Percentiles rank a stretch among this genome's conserved stretches.
These are phyloP conservation scores for Carex myosuroides DNA, from an alignment of 176 grass and related monocot genomes.

Conservation along the genomic window DNA sequence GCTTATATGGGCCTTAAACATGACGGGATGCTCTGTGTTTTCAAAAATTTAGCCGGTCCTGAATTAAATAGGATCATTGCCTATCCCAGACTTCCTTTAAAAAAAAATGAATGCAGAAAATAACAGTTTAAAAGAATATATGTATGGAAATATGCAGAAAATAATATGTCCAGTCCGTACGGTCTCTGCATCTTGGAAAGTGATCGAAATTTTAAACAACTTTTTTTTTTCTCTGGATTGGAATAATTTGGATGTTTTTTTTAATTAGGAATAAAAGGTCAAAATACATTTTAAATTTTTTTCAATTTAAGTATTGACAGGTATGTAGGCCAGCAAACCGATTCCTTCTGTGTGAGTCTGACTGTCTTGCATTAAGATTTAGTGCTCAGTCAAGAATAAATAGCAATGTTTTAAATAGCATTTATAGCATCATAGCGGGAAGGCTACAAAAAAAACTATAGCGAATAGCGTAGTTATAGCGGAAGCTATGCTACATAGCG, in stretches of 20 bases:
- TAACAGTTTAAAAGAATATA: neutral
- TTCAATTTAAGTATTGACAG: neutral
- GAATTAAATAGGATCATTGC: neutral
- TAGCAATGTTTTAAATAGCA: no score
- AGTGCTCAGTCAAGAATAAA: neutral
- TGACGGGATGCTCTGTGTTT: neutral
- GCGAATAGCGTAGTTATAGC: no score
- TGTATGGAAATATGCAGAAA: neutral
- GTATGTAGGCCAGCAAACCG: neutral
- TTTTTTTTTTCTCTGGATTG: neutral
- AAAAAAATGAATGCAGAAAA: neutral
- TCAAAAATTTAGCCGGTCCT: neutral
- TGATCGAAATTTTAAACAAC: neutral
- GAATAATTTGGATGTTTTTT: neutral
- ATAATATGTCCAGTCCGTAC: neutral
- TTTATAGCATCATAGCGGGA: no score
- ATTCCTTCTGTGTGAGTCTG: no score
- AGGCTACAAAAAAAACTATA: no score
- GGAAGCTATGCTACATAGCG: no score
- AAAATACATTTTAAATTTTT: neutral
- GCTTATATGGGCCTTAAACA: neutral
- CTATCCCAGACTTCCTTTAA: no score
- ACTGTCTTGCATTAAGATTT: neutral
- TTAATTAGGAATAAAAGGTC: neutral
- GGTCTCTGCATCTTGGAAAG: neutral